Conservation (phyloP, 129 eudicot genomes). For the Flaveria linearis region DNA sequence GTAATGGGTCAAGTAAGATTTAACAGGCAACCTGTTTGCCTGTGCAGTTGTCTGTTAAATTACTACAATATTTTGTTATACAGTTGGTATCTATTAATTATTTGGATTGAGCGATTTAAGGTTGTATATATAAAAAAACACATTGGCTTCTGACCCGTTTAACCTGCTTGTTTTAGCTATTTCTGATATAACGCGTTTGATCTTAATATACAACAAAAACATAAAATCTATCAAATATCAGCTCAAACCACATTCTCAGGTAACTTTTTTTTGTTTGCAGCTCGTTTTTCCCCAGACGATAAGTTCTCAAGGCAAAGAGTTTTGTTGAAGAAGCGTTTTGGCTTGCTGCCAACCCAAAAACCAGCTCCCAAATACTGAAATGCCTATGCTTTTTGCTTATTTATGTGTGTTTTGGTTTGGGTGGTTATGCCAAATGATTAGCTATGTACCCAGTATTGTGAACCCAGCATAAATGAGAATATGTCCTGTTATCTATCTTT, state of each 20-base stretch:
- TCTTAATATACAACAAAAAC: too few relatives aligned
- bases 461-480: not conserved
- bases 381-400: not conserved
- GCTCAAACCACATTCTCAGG: not conserved
- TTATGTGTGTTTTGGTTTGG: conserved; percentile 11
- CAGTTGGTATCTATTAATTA: not conserved
- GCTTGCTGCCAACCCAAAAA: conserved; percentile 83
- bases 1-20: not conserved
- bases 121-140: not conserved
- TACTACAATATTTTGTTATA: not conserved
- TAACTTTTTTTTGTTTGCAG: conserved; percentile 30
- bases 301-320: conserved; percentile 89
- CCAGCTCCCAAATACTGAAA: conserved; percentile 39
- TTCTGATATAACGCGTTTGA: not conserved
- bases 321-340: conserved; percentile 88
- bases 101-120: not conserved
- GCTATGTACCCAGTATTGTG: not conserved
- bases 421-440: conserved; percentile 6
- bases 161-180: not conserved
- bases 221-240: not conserved
- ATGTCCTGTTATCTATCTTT: conserved; percentile 6
- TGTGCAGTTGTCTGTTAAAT: not conserved
- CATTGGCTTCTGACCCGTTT: not conserved
- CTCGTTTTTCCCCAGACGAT: conserved; percentile 97
- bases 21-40: too few relatives aligned